Conservation (phyloP, 2,329 filamentous ascomycete genomes). For the Lojkania enalia region DNA sequence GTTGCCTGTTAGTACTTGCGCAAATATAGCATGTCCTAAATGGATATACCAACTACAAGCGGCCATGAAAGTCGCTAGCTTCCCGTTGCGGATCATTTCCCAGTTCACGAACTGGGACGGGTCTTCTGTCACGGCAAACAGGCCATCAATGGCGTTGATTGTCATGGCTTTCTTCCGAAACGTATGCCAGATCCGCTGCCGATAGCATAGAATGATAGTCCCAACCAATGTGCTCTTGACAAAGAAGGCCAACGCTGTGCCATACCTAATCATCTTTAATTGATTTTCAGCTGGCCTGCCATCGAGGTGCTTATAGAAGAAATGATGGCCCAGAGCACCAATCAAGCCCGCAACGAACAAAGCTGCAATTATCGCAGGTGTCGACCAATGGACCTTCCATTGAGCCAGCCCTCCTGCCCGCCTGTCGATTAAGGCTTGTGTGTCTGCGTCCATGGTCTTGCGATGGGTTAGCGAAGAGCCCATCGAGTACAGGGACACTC, state of each 20-base stretch:
- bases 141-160: slow-evolving; percentile 42
- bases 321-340: slow-evolving; percentile 41
- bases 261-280: slow-evolving; percentile 40
- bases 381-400: slow-evolving; percentile 43
- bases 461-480: slow-evolving; percentile 30
- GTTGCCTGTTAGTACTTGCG: slow-evolving; percentile 1
- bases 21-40: not conserved
- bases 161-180: slow-evolving; percentile 43
- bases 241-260: slow-evolving; percentile 44
- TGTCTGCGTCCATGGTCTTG: slow-evolving; percentile 35
- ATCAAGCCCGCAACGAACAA: slow-evolving; percentile 37
- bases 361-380: slow-evolving; percentile 30
- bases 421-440: slow-evolving; percentile 37
- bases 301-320: slow-evolving; percentile 38
- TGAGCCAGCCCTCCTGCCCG: slow-evolving; percentile 39
- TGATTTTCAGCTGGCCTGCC: slow-evolving; percentile 36
- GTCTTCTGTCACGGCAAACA: slow-evolving; percentile 43
- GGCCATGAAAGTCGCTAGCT: slow-evolving; percentile 43
- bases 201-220: slow-evolving; percentile 39
- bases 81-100: slow-evolving; percentile 43
- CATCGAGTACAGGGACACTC: slow-evolving; percentile 28
- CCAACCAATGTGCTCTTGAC: slow-evolving; percentile 43
- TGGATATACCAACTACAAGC: slow-evolving; percentile 35
- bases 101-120: slow-evolving; percentile 39
- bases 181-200: slow-evolving; percentile 45